Conservation (phyloP, 495 filamentous ascomycete genomes). For the Tuber aestivum region DNA sequence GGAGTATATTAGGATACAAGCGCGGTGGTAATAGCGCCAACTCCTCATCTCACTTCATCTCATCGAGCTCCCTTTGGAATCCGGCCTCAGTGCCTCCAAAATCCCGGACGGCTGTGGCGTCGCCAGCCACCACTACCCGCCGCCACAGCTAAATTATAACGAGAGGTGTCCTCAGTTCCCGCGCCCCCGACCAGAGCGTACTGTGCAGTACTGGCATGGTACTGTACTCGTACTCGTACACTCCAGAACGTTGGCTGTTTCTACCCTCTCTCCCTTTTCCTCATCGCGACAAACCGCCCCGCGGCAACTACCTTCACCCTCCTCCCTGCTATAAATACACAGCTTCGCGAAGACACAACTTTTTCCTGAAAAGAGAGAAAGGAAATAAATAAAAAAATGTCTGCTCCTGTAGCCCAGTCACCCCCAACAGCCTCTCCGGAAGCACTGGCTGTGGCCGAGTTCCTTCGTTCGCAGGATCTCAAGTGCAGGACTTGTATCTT, state of each 20-base stretch:
- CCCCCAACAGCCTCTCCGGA: slow-evolving; percentile 52
- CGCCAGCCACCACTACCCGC: neutral
- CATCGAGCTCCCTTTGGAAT: neutral
- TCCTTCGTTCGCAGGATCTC: slow-evolving; percentile 73
- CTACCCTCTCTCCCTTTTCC: neutral
- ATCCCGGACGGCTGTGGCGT: neutral
- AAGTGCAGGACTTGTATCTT: slow-evolving; percentile 89
- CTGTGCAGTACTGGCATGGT: too few species aligned
- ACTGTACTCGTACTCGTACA: neutral
- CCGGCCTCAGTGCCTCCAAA: neutral
- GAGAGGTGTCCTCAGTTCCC: slow-evolving; percentile 3
- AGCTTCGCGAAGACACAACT: neutral
- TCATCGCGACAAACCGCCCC: neutral
- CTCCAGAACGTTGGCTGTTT: neutral
- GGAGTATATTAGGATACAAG: neutral
- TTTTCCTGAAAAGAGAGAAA: neutral
- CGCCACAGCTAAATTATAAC: neutral
- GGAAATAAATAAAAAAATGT: neutral
- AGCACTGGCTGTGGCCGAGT: slow-evolving; percentile 83
- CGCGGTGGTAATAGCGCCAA: neutral
- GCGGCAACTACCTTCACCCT: neutral
- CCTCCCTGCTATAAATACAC: neutral
- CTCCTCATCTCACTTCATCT: neutral
- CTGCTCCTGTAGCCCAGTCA: slow-evolving; percentile 30
- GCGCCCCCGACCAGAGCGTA: neutral